Evolutionary conservation across 345 rosid species (phyloP).

Genomic region (Rhodomyrtus tomentosa): DNA sequence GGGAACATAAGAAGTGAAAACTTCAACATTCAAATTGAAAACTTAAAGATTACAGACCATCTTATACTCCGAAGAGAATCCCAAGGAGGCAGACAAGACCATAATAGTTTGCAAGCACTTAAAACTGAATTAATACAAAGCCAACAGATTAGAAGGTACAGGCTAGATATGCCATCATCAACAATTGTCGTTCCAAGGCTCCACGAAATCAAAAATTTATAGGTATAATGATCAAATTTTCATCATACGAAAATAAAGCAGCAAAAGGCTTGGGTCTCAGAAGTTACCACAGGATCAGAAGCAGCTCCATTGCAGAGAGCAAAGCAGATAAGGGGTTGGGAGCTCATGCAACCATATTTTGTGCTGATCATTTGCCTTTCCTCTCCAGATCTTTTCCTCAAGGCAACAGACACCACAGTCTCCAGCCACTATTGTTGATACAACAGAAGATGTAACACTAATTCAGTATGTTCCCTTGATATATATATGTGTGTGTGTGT

Average conservation of each 20-base stretch:
- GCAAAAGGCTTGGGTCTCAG: not conserved
- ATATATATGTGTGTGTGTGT: no score
- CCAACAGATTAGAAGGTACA: not conserved
- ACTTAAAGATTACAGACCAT: not conserved
- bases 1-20: not conserved
- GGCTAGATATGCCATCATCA: not conserved
- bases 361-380: conserved; percentile 47
- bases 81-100: not conserved
- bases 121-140: not conserved
- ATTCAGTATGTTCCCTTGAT: not conserved
- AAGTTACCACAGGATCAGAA: conserved; percentile 78
- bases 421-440: conserved; percentile 59
- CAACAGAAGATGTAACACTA: not conserved
- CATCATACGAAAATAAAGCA: not conserved
- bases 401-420: conserved; percentile 62
- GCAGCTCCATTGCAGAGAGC: conserved; percentile 77
- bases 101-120: not conserved
- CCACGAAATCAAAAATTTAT: not conserved
- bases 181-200: not conserved
- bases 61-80: not conserved
- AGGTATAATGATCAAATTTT: not conserved
- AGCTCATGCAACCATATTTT: conserved; percentile 42
- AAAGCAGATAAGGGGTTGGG: conserved; percentile 64
- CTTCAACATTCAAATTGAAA: not conserved
- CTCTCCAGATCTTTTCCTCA: conserved; percentile 60